Base-by-base conservation (phyloP, 345 rosid genomes). In the Eutrema japonicum region DNA sequence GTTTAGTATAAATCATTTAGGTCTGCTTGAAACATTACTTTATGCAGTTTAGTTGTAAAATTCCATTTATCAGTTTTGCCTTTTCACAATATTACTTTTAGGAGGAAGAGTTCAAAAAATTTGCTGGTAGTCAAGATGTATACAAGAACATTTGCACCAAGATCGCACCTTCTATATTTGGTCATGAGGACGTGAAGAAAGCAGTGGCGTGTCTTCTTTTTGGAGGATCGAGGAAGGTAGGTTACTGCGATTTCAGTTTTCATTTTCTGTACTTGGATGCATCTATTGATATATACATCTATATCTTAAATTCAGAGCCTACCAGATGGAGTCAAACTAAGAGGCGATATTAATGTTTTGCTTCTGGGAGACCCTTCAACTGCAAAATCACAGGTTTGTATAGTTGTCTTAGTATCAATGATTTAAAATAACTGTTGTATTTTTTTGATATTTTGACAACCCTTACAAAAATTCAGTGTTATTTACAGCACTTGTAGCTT, bases 311-410 rank as follows among this genome's bases (percentile, higher is more conserved):
- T 79, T 58, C 85, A 95, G 93, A 78, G 78, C 79, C 81, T 95
- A 80, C 97, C 96, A 1, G 97, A 92, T 78, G 97, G 97, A 51
- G 99, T 92, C 55, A 92, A 82, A 78, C 86, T 95, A 71, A 83
- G 99, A 81, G 99, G 99, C 67, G 96, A 95, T 81, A 88, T 95
- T 71, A 95, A 92, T 77, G 96, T 95, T 70, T 74, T 95, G 87
- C 92, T 90, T 79, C 76, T 92, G 63, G 97, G 99, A 43, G 99
- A 95, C 73, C 96, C 99, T 53, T 95, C 99, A 45, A 95, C 99
- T 48, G 96, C 97, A 55, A 95, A 95, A 77, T 95, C 99, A 62
- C 99, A 95, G 92, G 97, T 90, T 61, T 57, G 66, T 66, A 42
- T 10, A 62, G 37, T 33, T 51, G 18, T 57, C 73, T 48, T 43